Percentiles rank a stretch among this genome's conserved stretches.
Evolutionary conservation across 2,329 filamentous ascomycete species (phyloP).

Genomic region (Myrmaecium sp.): DNA sequence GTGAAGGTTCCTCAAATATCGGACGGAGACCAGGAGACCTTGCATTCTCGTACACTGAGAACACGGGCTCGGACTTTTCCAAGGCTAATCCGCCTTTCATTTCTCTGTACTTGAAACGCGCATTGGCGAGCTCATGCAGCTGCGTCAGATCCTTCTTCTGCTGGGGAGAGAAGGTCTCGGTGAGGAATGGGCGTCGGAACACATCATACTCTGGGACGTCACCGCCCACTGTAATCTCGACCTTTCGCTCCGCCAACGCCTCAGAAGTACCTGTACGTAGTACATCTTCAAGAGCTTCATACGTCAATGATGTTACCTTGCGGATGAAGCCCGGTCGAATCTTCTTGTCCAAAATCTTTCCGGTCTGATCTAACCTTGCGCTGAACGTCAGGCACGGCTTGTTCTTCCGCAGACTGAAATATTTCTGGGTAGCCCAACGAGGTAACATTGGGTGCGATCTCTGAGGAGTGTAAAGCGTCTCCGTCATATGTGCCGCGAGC

Average conservation of each 20-base stretch:
- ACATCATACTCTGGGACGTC: slow-evolving; percentile 5
- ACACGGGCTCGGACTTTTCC: slow-evolving; percentile 10
- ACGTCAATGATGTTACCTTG: slow-evolving; percentile 38
- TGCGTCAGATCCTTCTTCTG: slow-evolving; percentile 17
- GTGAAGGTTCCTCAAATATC: too few species aligned
- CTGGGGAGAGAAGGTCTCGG: slow-evolving; percentile 7
- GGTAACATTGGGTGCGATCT: slow-evolving; percentile 41
- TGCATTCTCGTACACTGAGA: slow-evolving; percentile 20
- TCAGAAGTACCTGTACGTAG: slow-evolving; percentile 3
- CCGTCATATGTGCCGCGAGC: slow-evolving; percentile 41
- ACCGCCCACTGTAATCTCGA: slow-evolving; percentile 18
- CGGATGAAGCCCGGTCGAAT: slow-evolving; percentile 35
- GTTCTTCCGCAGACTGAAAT: slow-evolving; percentile 36
- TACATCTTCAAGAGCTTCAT: slow-evolving; percentile 17
- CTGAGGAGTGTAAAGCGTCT: slow-evolving; percentile 41
- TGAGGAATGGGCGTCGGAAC: not conserved
- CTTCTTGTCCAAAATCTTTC: slow-evolving; percentile 36
- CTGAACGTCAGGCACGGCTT: slow-evolving; percentile 46
- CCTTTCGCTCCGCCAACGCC: slow-evolving; percentile 1
- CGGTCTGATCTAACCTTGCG: slow-evolving; percentile 33
- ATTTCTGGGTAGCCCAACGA: slow-evolving; percentile 25
- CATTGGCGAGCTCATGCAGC: slow-evolving; percentile 18
- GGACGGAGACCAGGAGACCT: slow-evolving; percentile 25
- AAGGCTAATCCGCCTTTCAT: slow-evolving; percentile 22
- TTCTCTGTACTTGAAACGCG: slow-evolving; percentile 15